Percentiles rank a stretch among this genome's conserved stretches.
phyloP scores from a whole-genome alignment of 148 eudicot genomes.

The Arbutus unedo region DNA sequence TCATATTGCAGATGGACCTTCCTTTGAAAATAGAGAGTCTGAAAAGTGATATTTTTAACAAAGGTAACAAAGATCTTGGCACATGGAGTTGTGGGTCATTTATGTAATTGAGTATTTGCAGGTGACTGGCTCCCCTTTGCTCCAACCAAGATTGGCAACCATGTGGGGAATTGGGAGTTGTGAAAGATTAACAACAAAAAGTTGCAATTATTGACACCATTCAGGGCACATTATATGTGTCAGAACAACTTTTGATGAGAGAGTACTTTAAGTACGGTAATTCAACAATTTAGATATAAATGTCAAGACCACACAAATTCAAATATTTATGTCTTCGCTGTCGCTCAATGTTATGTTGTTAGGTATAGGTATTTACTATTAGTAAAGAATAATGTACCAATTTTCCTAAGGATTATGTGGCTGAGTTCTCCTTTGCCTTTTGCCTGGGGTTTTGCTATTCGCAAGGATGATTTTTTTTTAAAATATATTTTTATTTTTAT shows the following conservation, averaged over 20 bases:
- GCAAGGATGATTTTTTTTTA: too few species aligned
- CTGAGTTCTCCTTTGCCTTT: too few species aligned
- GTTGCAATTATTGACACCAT: slow-evolving; percentile 12
- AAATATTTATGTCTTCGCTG: too few species aligned
- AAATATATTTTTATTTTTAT: too few species aligned
- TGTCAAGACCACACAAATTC: too few species aligned
- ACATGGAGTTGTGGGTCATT: slow-evolving; percentile 6
- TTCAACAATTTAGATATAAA: too few species aligned
- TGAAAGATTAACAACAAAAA: too few species aligned
- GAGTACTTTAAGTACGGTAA: background rate
- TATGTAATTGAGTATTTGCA: background rate
- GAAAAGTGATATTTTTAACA: background rate
- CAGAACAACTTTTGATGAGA: background rate
- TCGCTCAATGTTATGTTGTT: too few species aligned
- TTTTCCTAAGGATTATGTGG: too few species aligned
- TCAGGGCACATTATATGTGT: background rate
- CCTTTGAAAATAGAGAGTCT: background rate
- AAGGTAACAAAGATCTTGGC: background rate
- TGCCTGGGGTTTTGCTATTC: too few species aligned
- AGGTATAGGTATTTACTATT: too few species aligned
- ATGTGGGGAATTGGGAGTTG: slow-evolving; percentile 14
- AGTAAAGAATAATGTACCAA: too few species aligned
- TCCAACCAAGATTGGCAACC: slow-evolving; percentile 1
- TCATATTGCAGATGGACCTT: background rate
- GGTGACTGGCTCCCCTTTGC: background rate